Evolutionary conservation across 2,329 filamentous ascomycete species (phyloP).

Genomic region (Fusarium humuli): DNA sequence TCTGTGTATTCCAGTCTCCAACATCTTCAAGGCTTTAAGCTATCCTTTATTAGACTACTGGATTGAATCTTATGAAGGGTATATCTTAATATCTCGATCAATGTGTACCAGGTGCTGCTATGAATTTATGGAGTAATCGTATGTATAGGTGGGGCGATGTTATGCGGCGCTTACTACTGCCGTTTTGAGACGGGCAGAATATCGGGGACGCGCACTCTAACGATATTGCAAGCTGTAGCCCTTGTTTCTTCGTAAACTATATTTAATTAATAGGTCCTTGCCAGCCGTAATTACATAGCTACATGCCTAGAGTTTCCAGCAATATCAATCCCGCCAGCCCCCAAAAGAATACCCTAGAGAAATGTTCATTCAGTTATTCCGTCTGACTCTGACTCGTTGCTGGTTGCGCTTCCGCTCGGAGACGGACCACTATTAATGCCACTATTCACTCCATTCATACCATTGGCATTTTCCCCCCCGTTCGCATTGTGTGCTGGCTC

Average conservation of each 20-base stretch:
- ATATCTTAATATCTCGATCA: not conserved
- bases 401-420: not conserved
- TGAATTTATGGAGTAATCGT: not conserved
- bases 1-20: not conserved
- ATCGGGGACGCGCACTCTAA: not conserved
- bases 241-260: not conserved
- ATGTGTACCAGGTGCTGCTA: not conserved
- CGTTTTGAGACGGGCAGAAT: not conserved
- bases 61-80: not conserved
- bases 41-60: not conserved
- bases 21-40: not conserved
- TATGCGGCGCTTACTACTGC: not conserved
- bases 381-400: not conserved
- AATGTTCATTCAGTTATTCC: not conserved
- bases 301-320: no score
- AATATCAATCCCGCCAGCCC: accelerated
- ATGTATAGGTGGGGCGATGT: not conserved
- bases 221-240: not conserved
- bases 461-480: not conserved
- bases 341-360: not conserved
- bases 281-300: not conserved
- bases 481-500: not conserved
- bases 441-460: not conserved
- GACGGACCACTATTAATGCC: not conserved
- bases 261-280: not conserved